Evolutionary conservation across 805 yeast species (phyloP).

Genomic region (Kuraishia hungarica): DNA sequence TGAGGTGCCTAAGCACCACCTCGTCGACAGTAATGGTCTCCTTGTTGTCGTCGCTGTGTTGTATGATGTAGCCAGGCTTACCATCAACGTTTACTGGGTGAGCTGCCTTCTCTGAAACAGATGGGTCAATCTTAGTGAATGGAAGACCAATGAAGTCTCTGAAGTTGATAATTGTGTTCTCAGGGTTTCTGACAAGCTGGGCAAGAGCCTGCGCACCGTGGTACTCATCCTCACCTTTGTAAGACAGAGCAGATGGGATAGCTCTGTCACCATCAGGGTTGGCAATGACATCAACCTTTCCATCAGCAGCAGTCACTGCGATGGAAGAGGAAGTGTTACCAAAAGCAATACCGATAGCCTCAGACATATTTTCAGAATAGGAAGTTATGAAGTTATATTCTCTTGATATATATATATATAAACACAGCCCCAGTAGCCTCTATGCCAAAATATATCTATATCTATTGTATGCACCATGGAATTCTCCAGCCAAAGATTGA

Average conservation of each 20-base stretch:
- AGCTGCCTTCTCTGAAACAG: slow-evolving; percentile 57
- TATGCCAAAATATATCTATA: neutral
- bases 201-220: slow-evolving; percentile 95
- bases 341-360: slow-evolving; percentile 85
- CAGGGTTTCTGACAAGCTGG: slow-evolving; percentile 85
- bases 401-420: no score
- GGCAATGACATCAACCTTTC: slow-evolving; percentile 94
- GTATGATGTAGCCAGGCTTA: slow-evolving; percentile 56
- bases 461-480: neutral
- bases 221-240: slow-evolving; percentile 91
- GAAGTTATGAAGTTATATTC: neutral
- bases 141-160: slow-evolving; percentile 84
- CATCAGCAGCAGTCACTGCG: slow-evolving; percentile 79
- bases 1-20: slow-evolving; percentile 75
- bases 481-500: neutral
- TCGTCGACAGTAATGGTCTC: slow-evolving; percentile 66
- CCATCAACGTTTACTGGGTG: slow-evolving; percentile 59
- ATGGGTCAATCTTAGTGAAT: slow-evolving; percentile 60
- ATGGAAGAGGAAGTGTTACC: slow-evolving; percentile 95
- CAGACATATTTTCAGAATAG: neutral
- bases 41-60: slow-evolving; percentile 35
- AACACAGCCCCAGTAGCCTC: neutral
- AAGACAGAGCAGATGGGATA: slow-evolving; percentile 87
- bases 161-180: slow-evolving; percentile 81
- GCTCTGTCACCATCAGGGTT: slow-evolving; percentile 98